Percentiles rank a stretch among this genome's conserved stretches.
These are phyloP conservation scores for Lasiosphaeria ovina DNA, from an alignment of 495 filamentous ascomycete species.

Conservation along the genomic window DNA sequence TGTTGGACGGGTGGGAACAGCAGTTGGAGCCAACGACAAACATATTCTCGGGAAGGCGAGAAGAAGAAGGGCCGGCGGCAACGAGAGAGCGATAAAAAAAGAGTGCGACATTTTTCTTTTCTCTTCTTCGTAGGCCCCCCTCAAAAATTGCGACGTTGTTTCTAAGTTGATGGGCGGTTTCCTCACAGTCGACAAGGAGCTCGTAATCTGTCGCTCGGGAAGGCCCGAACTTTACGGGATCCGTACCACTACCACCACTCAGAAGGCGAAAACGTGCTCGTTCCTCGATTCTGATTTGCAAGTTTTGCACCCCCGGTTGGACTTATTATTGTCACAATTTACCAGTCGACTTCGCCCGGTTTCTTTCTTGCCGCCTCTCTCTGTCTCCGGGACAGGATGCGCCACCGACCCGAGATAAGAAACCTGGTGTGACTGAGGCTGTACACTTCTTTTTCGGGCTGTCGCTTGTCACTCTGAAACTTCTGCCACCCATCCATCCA, in stretches of 20 bases:
- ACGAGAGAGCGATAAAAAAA: background rate
- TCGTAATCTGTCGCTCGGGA: background rate
- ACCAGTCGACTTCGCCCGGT: no score
- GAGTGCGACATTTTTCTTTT: conserved; percentile 3
- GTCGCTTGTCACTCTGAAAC: background rate
- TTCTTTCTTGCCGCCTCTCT: no score
- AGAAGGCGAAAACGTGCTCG: background rate
- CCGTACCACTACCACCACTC: background rate
- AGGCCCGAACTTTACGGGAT: background rate
- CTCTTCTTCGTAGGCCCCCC: background rate
- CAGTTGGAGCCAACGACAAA: background rate
- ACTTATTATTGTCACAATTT: no score
- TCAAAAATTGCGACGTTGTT: background rate
- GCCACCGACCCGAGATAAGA: no score
- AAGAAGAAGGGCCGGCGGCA: conserved; percentile 7
- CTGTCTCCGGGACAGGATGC: no score
- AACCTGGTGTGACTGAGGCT: background rate
- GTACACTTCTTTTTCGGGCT: background rate
- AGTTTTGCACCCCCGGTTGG: background rate
- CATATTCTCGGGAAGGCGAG: background rate
- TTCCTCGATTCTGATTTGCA: conserved; percentile 2
- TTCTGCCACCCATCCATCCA: no score
- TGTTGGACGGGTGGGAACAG: background rate
- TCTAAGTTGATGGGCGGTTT: background rate
- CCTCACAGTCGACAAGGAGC: background rate